Evolutionary conservation across 2,329 filamentous ascomycete species (phyloP).

Genomic region (Colletotrichum scovillei): DNA sequence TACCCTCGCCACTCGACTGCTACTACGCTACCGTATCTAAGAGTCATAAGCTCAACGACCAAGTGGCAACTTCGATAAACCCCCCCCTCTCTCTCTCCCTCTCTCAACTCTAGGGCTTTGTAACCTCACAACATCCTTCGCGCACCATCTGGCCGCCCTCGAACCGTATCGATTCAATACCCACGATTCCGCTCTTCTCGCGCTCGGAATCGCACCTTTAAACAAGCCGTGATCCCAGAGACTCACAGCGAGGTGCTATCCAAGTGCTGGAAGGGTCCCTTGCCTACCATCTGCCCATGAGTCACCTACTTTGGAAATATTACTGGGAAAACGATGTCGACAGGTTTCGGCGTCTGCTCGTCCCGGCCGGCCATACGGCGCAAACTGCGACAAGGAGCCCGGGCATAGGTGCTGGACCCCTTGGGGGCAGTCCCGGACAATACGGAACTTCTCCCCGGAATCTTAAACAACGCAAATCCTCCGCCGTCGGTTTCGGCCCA

Average conservation of each 20-base stretch:
- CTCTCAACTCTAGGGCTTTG: slow-evolving; percentile 5
- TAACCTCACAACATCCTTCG: not conserved
- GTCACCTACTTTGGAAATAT: slow-evolving; percentile 94
- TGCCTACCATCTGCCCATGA: slow-evolving; percentile 75
- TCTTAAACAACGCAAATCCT: slow-evolving; percentile 63
- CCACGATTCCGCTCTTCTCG: slow-evolving; percentile 39
- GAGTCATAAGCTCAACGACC: slow-evolving; percentile 5
- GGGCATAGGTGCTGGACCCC: slow-evolving; percentile 50
- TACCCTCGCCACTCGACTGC: not conserved
- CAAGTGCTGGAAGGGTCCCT: slow-evolving; percentile 58
- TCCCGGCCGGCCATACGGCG: slow-evolving; percentile 71
- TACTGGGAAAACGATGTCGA: slow-evolving; percentile 99
- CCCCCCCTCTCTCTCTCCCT: not conserved
- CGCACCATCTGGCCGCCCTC: not conserved
- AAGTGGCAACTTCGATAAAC: slow-evolving; percentile 31
- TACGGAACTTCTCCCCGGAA: slow-evolving; percentile 62
- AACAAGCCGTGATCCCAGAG: slow-evolving; percentile 90
- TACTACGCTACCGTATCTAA: not conserved
- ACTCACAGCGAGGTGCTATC: slow-evolving; percentile 88
- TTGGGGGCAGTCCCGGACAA: slow-evolving; percentile 53
- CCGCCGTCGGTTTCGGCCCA: slow-evolving; percentile 58
- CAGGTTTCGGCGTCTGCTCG: slow-evolving; percentile 89
- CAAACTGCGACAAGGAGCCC: slow-evolving; percentile 67
- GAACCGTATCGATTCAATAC: slow-evolving; percentile 30
- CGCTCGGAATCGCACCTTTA: slow-evolving; percentile 75